Evolutionary conservation across 140 eudicot genomes (phyloP).

Genomic region (Senecio squalidus): DNA sequence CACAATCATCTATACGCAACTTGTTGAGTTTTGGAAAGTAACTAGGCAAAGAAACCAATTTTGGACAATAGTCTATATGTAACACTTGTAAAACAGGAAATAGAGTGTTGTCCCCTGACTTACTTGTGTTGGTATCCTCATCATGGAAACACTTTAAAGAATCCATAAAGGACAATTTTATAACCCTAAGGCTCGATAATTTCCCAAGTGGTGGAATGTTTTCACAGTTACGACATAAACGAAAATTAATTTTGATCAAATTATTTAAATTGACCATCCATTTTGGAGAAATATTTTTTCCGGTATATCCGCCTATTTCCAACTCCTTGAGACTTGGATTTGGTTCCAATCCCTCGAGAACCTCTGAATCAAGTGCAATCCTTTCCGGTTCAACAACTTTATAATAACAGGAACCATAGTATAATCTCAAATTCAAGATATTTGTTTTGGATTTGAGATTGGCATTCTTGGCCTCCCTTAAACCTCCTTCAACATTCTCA

Average conservation of each 20-base stretch:
- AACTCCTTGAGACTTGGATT: background rate
- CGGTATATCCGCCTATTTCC: background rate
- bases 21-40: background rate
- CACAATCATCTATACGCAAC: accelerated
- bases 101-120: background rate
- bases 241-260: background rate
- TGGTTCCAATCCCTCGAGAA: background rate
- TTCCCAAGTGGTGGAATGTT: background rate
- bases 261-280: background rate
- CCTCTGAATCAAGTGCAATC: background rate
- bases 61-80: accelerated
- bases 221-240: background rate
- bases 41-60: background rate
- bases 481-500: too few relatives aligned
- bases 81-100: background rate
- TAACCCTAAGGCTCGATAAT: background rate
- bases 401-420: too few relatives aligned
- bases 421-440: too few relatives aligned
- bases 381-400: background rate
- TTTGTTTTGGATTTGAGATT: too few relatives aligned
- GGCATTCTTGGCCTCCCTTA: too few relatives aligned
- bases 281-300: background rate
- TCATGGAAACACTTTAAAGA: conserved; percentile 1
- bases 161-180: accelerated
- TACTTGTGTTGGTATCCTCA: too few relatives aligned